Evolutionary conservation across 2,329 filamentous ascomycete species (phyloP).

Genomic region (Colletotrichum tropicale): DNA sequence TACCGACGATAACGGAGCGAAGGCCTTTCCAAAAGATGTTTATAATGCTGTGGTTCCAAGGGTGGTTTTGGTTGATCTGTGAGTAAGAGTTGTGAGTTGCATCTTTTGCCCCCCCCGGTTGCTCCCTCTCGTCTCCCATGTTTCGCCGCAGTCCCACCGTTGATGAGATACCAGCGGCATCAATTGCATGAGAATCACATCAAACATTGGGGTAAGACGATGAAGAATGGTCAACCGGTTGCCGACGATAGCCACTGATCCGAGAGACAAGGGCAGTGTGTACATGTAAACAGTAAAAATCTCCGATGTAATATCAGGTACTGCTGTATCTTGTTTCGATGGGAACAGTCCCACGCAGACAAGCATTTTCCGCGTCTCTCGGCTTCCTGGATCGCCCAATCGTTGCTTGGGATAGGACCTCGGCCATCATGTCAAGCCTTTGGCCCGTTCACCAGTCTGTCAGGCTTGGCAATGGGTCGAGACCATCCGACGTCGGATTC

Average conservation of each 20-base stretch:
- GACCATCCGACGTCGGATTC: conserved; percentile 9
- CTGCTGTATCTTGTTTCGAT: not conserved
- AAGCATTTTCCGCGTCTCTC: not conserved
- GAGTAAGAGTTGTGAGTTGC: not conserved
- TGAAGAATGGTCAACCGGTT: not conserved
- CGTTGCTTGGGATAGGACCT: not conserved
- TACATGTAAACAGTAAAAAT: not conserved
- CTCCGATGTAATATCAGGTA: not conserved
- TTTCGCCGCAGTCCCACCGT: not conserved
- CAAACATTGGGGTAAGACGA: conserved; percentile 17
- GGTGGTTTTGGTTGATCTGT: not conserved
- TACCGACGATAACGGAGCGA: conserved; percentile 14
- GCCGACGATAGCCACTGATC: conserved; percentile 11
- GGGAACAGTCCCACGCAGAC: not conserved
- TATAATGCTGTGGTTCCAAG: not conserved
- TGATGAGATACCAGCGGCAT: not conserved
- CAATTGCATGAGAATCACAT: not conserved
- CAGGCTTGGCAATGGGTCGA: conserved; percentile 1
- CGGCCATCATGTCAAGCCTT: not conserved
- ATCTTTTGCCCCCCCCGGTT: not conserved
- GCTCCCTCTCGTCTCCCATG: not conserved
- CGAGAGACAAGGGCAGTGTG: not conserved
- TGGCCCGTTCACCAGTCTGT: not conserved
- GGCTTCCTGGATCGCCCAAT: not conserved
- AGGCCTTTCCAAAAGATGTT: not conserved